phyloP scores from a whole-genome alignment of 495 filamentous ascomycete species.

The Monascus purpureus region DNA sequence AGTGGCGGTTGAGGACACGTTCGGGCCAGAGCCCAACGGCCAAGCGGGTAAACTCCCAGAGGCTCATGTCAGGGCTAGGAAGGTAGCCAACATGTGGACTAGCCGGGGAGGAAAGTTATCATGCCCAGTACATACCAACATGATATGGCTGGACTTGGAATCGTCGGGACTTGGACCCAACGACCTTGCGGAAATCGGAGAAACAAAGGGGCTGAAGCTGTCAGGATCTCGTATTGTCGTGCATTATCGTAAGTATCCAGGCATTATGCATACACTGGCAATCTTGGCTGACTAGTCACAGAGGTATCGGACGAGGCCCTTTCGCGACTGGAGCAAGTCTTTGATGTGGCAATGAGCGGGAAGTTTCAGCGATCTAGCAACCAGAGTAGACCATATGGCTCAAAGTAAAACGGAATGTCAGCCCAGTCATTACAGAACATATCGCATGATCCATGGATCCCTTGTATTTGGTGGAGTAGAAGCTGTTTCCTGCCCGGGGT shows the following conservation, averaged over 20 bases:
- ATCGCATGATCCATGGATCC: no score
- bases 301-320: constrained; percentile 33
- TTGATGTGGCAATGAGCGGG: constrained; percentile 25
- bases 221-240: constrained; percentile 26
- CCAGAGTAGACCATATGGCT: constrained; percentile 25
- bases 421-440: no score
- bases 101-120: constrained; percentile 34
- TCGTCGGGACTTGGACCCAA: constrained; percentile 26
- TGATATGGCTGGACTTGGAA: constrained; percentile 81
- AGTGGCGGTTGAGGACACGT: constrained; percentile 41
- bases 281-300: constrained; percentile 15
- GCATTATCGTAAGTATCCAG: constrained; percentile 35
- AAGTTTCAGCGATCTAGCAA: constrained; percentile 22
- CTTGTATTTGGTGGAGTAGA: no score
- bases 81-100: constrained; percentile 50
- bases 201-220: constrained; percentile 25
- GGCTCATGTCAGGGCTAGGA: constrained; percentile 51
- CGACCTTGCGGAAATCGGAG: constrained; percentile 25
- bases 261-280: not conserved
- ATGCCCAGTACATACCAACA: constrained; percentile 60
- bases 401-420: constrained; percentile 10
- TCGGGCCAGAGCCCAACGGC: constrained; percentile 44
- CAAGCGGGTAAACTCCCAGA: constrained; percentile 47
- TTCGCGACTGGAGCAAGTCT: constrained; percentile 24
- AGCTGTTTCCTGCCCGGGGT: no score